Evolutionary conservation across 305 asterid genomes (phyloP).

Genomic region (Fraxinus sp.): DNA sequence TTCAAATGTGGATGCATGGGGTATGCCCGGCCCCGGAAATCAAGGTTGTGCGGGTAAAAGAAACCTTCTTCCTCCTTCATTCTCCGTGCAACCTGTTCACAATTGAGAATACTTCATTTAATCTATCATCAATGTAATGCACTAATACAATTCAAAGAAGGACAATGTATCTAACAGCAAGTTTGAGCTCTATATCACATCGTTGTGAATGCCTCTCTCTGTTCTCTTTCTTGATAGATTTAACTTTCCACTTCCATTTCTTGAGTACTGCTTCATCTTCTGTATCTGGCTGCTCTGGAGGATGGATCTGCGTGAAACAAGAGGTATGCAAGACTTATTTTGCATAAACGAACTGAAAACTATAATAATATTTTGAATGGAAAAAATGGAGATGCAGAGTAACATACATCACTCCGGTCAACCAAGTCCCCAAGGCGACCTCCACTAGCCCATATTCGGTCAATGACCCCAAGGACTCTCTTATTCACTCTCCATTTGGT

Average conservation of each 20-base stretch:
- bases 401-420: conserved; percentile 80
- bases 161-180: conserved; percentile 60
- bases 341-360: neutral
- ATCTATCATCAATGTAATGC: conserved; percentile 19
- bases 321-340: conserved; percentile 13
- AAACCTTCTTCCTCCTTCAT: conserved; percentile 86
- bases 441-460: conserved; percentile 92
- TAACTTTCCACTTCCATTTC: conserved; percentile 90
- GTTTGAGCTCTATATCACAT: conserved; percentile 93
- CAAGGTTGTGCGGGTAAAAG: conserved; percentile 92
- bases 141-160: neutral
- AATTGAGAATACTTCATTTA: conserved; percentile 30
- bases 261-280: conserved; percentile 66
- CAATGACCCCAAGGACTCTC: conserved; percentile 70
- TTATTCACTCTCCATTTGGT: conserved; percentile 94
- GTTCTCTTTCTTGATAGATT: conserved; percentile 70
- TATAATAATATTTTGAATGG: neutral
- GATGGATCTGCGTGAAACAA: conserved; percentile 48
- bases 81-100: conserved; percentile 81
- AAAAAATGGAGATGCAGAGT: conserved; percentile 13
- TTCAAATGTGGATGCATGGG: conserved; percentile 99
- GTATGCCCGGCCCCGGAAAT: conserved; percentile 97
- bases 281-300: conserved; percentile 82
- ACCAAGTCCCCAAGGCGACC: conserved; percentile 81
- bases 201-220: conserved; percentile 93